These are phyloP conservation scores for Triticum timopheevii DNA, from an alignment of 176 grass and related monocot species.

Conservation along the genomic window DNA sequence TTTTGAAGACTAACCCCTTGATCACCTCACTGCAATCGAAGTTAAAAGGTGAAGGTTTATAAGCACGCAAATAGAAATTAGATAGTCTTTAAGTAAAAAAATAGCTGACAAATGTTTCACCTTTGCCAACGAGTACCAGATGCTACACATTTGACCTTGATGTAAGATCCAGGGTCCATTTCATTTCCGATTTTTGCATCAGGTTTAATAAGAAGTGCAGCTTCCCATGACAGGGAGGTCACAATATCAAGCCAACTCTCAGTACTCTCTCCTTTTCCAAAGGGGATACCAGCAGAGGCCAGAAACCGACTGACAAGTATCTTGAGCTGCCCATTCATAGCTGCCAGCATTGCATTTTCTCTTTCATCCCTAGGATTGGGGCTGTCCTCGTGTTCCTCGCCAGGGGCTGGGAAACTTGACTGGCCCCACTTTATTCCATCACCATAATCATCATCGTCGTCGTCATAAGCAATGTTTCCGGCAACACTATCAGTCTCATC, in stretches of 20 bases:
- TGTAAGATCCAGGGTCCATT: conserved; percentile 95
- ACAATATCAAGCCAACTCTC: conserved; percentile 83
- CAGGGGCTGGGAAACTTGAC: conserved; percentile 53
- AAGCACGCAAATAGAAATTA: conserved; percentile 23
- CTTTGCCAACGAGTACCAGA: conserved; percentile 74
- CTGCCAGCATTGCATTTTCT: conserved; percentile 82
- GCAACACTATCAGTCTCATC: conserved; percentile 45
- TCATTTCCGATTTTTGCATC: conserved; percentile 85
- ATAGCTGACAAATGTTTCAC: conserved; percentile 38
- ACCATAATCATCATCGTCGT: conserved; percentile 55
- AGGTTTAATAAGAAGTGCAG: conserved; percentile 81
- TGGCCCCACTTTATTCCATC: conserved; percentile 71
- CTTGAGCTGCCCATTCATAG: conserved; percentile 95
- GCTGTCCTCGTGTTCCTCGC: conserved; percentile 37
- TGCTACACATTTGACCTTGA: conserved; percentile 96
- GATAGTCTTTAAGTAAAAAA: neutral
- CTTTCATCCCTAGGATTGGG: conserved; percentile 53
- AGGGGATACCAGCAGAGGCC: conserved; percentile 63
- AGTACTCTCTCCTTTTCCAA: conserved; percentile 38
- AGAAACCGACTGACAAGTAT: conserved; percentile 87
- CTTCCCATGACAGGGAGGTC: conserved; percentile 86
- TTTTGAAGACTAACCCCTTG: conserved; percentile 94
- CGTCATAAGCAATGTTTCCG: conserved; percentile 43
- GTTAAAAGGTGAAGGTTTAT: conserved; percentile 24
- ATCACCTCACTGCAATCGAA: conserved; percentile 79